These are phyloP conservation scores for Coprinopsis cinerea DNA, from an alignment of 768 basidiomycete genomes.

Conservation along the genomic window DNA sequence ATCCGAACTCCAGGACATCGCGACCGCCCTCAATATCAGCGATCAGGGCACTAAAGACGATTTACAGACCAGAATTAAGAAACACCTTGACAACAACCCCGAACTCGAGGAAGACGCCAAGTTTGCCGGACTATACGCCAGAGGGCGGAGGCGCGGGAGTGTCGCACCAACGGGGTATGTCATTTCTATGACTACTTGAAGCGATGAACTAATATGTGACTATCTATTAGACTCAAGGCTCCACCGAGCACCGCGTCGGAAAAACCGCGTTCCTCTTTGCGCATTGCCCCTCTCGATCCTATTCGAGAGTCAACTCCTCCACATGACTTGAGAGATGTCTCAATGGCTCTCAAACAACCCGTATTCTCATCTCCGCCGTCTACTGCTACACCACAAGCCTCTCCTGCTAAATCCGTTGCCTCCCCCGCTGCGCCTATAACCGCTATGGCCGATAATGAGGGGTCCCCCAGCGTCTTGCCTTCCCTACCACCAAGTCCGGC, in stretches of 20 bases:
- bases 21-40: constrained; percentile 44
- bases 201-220: constrained; percentile 10
- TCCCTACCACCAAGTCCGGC: constrained; percentile 34
- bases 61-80: constrained; percentile 54
- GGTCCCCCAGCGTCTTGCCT: constrained; percentile 34
- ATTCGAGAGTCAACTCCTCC: constrained; percentile 43
- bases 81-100: constrained; percentile 53
- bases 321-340: constrained; percentile 46
- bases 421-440: background rate
- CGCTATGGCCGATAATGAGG: constrained; percentile 6
- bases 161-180: constrained; percentile 16
- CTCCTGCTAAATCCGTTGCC: constrained; percentile 15
- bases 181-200: constrained; percentile 13
- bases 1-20: constrained; percentile 58
- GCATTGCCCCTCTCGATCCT: constrained; percentile 30
- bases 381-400: constrained; percentile 21
- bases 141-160: constrained; percentile 31
- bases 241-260: constrained; percentile 9
- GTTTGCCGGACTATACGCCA: constrained; percentile 51
- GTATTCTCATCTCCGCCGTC: constrained; percentile 31
- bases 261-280: constrained; percentile 21
- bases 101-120: constrained; percentile 49
- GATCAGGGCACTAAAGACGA: constrained; percentile 61
- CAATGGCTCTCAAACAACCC: constrained; percentile 43
- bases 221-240: constrained; percentile 10